Percentiles rank a stretch among this genome's conserved stretches.
These are phyloP conservation scores for Blastomyces parvus DNA, from an alignment of 2,329 filamentous ascomycete genomes.

Conservation along the genomic window DNA sequence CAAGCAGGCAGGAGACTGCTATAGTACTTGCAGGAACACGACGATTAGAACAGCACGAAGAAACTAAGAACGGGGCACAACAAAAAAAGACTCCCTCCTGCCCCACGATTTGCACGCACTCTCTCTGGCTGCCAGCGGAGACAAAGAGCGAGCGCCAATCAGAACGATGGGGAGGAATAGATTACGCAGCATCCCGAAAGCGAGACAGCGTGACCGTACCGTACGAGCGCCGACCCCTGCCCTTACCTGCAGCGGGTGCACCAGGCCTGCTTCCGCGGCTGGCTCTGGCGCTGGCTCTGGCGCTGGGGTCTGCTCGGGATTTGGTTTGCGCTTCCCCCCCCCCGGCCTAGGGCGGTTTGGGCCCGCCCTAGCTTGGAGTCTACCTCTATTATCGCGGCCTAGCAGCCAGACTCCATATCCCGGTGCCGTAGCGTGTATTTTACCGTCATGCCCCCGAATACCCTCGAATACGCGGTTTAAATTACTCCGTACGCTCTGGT, in stretches of 20 bases:
- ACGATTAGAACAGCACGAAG: too few species aligned
- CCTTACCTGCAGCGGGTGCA: neutral
- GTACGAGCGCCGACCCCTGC: neutral
- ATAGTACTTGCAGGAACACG: too few species aligned
- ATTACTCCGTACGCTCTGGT: neutral
- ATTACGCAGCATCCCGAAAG: neutral
- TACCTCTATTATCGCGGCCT: too few species aligned
- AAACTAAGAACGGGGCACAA: too few species aligned
- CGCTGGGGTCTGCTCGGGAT: neutral
- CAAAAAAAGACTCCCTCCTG: too few species aligned
- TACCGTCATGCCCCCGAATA: neutral
- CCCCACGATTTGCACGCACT: too few species aligned
- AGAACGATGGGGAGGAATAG: too few species aligned
- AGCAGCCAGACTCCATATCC: neutral
- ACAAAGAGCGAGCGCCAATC: too few species aligned
- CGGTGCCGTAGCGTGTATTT: neutral
- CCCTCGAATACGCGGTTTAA: neutral
- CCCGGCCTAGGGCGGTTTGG: neutral
- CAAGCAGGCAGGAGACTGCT: too few species aligned
- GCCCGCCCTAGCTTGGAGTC: too few species aligned
- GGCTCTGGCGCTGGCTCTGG: too few species aligned
- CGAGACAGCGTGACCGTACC: neutral
- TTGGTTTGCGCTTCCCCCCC: neutral
- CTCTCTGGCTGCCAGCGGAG: too few species aligned
- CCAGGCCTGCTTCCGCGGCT: neutral